These are phyloP conservation scores for Halenospora varia DNA, from an alignment of 495 filamentous ascomycete species.

Conservation along the genomic window DNA sequence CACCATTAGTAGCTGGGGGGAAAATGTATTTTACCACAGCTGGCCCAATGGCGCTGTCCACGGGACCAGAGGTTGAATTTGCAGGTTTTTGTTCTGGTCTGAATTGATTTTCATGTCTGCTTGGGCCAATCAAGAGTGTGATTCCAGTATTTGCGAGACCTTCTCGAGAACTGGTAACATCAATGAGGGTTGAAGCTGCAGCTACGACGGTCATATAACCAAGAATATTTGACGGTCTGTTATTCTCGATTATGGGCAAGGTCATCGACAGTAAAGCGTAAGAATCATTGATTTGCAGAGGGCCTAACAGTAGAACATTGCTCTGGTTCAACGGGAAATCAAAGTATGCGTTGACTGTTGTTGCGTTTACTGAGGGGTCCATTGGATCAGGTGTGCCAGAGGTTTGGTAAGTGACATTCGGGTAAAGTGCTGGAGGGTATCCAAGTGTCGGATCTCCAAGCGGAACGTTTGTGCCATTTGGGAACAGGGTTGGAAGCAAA, in stretches of 20 bases:
- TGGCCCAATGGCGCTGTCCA: constrained; percentile 15
- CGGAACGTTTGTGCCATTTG: constrained; percentile 51
- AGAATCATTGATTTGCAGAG: constrained; percentile 54
- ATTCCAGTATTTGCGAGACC: constrained; percentile 65
- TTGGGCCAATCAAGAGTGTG: constrained; percentile 64
- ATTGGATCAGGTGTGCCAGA: constrained; percentile 30
- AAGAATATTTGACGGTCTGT: constrained; percentile 52
- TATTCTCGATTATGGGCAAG: constrained; percentile 64
- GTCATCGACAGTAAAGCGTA: constrained; percentile 70
- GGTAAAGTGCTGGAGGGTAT: constrained; percentile 66
- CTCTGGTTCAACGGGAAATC: constrained; percentile 49
- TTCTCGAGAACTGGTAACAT: constrained; percentile 55
- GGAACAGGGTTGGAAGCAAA: constrained; percentile 48
- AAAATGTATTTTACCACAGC: constrained; percentile 39
- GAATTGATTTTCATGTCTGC: constrained; percentile 61
- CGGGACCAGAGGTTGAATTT: constrained; percentile 5
- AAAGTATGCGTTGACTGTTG: constrained; percentile 36
- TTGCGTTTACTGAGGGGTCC: constrained; percentile 35
- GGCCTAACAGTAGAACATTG: constrained; percentile 61
- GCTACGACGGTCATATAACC: constrained; percentile 73
- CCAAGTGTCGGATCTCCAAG: constrained; percentile 58
- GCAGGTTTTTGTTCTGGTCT: constrained; percentile 23
- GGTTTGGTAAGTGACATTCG: constrained; percentile 62
- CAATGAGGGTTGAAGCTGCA: constrained; percentile 54
- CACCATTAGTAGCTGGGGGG: constrained; percentile 24